Percentiles rank a stretch among this genome's conserved stretches.
phyloP scores from a whole-genome alignment of 352 stramenopile genomes.

The Phytophthora aleatoria region DNA sequence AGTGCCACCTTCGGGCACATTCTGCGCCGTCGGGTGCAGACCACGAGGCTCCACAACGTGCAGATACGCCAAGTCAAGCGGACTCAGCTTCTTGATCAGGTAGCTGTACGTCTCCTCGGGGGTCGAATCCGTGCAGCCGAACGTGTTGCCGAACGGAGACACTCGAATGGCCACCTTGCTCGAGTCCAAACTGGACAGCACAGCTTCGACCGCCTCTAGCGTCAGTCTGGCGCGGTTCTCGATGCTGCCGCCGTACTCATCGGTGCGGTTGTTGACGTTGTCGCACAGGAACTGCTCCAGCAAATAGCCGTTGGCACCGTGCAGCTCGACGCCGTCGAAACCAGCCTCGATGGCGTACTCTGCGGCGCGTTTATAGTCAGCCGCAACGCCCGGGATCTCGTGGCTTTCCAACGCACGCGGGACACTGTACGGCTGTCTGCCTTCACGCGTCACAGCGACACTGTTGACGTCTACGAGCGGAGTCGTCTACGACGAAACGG shows the following conservation, averaged over 20 bases:
- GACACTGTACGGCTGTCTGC: conserved; percentile 39
- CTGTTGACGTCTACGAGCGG: conserved; percentile 20
- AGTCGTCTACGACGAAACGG: conserved; percentile 49
- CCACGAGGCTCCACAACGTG: conserved; percentile 55
- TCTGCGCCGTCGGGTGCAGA: conserved; percentile 25
- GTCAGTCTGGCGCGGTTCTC: conserved; percentile 81
- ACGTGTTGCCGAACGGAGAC: conserved; percentile 36
- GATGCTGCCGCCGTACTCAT: conserved; percentile 60
- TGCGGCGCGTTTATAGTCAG: conserved; percentile 30
- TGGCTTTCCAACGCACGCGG: conserved; percentile 64
- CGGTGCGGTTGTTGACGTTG: conserved; percentile 28
- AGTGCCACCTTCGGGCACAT: conserved; percentile 40
- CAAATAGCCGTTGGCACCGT: conserved; percentile 36
- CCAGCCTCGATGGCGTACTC: conserved; percentile 27
- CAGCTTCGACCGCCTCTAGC: conserved; percentile 55
- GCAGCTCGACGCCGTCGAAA: conserved; percentile 38
- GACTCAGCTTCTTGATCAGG: conserved; percentile 38
- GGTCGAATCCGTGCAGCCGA: conserved; percentile 42
- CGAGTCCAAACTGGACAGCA: conserved; percentile 36
- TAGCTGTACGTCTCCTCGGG: conserved; percentile 44
- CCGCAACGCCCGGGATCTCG: conserved; percentile 63
- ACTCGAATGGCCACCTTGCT: conserved; percentile 41
- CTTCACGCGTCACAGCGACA: conserved; percentile 34
- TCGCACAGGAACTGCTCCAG: conserved; percentile 40
- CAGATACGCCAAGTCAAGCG: conserved; percentile 50